phyloP scores from a whole-genome alignment of 768 basidiomycete genomes.

The Collybia mongolica region DNA sequence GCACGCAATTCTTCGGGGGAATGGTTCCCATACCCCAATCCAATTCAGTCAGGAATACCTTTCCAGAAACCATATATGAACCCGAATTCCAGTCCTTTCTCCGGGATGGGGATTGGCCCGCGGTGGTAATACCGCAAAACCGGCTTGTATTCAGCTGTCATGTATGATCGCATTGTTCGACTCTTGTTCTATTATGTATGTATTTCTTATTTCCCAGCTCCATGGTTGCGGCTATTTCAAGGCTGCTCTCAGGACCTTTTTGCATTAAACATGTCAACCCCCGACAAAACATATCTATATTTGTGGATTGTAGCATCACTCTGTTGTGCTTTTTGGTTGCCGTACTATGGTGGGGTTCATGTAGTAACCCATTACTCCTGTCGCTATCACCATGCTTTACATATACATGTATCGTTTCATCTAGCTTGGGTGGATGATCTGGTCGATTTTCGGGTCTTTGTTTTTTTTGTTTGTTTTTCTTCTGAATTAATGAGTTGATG shows the following conservation, averaged over 20 bases:
- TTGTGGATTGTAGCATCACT: slow-evolving; percentile 13
- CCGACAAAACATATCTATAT: slow-evolving; percentile 6
- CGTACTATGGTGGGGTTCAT: slow-evolving; percentile 1
- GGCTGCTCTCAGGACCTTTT: slow-evolving; percentile 7
- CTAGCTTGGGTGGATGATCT: not conserved
- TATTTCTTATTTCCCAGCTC: not conserved
- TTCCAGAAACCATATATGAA: slow-evolving; percentile 6
- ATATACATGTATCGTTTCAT: slow-evolving; percentile 6
- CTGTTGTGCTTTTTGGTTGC: slow-evolving; percentile 11
- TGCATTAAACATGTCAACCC: slow-evolving; percentile 4
- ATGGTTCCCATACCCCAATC: slow-evolving; percentile 11
- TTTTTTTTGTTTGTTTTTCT: no score
- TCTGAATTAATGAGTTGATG: no score
- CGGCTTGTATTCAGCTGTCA: slow-evolving; percentile 1
- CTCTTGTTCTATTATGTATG: slow-evolving; percentile 11
- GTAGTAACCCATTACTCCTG: not conserved
- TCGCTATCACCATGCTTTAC: slow-evolving; percentile 15
- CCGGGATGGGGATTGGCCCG: slow-evolving; percentile 10
- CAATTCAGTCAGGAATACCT: not conserved
- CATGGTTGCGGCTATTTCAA: slow-evolving; percentile 1
- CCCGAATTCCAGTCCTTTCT: slow-evolving; percentile 1
- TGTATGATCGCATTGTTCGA: not conserved
- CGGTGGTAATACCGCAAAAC: slow-evolving; percentile 12
- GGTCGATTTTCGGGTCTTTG: slow-evolving; percentile 2
- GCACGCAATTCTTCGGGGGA: slow-evolving; percentile 4